Conservation (phyloP, 2,329 filamentous ascomycete species). For the Trichocomaceae sp. region DNA sequence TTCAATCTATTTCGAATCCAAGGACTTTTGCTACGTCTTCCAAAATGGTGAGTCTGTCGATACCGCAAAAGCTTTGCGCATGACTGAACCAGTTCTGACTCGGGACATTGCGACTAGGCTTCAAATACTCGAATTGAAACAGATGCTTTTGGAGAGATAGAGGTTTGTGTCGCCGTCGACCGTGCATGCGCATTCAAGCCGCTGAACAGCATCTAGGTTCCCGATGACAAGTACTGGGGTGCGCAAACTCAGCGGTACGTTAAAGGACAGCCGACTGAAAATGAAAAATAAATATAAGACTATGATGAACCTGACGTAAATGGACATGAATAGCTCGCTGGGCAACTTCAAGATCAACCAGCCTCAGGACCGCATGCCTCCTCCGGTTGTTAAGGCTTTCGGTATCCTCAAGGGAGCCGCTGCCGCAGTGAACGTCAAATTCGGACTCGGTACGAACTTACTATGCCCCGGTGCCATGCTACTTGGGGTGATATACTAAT, state of each 20-base stretch:
- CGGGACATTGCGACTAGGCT: constrained; percentile 22
- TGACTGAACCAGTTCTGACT: neutral
- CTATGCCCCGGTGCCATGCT: neutral
- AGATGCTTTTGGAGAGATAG: constrained; percentile 95
- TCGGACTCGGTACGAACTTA: constrained; percentile 59
- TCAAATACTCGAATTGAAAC: constrained; percentile 69
- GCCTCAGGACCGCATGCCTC: constrained; percentile 96
- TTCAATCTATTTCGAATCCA: constrained; percentile 30
- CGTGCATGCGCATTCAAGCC: neutral
- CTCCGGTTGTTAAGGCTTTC: constrained; percentile 84
- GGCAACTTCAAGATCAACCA: constrained; percentile 99
- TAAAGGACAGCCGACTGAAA: neutral
- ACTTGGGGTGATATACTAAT: constrained; percentile 14
- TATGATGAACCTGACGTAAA: neutral
- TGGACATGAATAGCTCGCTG: constrained; percentile 53
- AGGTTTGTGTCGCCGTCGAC: constrained; percentile 39
- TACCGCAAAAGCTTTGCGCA: neutral
- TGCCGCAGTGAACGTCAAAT: constrained; percentile 91
- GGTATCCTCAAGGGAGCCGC: constrained; percentile 96
- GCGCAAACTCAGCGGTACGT: constrained; percentile 80
- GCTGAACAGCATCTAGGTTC: constrained; percentile 47
- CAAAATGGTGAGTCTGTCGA: constrained; percentile 28
- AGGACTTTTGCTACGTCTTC: constrained; percentile 32
- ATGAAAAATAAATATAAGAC: neutral
- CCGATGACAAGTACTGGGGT: constrained; percentile 94